phyloP scores from a whole-genome alignment of 768 basidiomycete species.

The Neoboletus subvelutipes region DNA sequence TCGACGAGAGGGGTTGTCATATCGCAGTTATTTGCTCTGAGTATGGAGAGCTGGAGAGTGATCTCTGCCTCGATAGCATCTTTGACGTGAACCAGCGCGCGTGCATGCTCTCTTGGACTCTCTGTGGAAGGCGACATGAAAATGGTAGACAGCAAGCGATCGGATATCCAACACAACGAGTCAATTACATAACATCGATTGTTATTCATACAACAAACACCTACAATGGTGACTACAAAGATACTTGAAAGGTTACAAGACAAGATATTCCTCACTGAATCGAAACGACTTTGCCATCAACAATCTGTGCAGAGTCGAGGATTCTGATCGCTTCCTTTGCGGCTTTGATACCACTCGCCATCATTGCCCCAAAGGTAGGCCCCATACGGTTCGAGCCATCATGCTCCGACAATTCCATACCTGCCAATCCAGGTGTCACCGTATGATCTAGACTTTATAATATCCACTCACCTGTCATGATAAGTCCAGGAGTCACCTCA shows the following conservation, averaged over 20 bases:
- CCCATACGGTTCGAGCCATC: conserved; percentile 79
- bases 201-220: not conserved
- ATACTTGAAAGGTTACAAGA: not conserved
- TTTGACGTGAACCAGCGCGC: conserved; percentile 64
- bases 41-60: conserved; percentile 56
- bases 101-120: conserved; percentile 55
- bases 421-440: conserved; percentile 32
- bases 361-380: conserved; percentile 81
- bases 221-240: not conserved
- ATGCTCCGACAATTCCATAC: conserved; percentile 82
- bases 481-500: conserved; percentile 72
- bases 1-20: conserved; percentile 81
- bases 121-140: conserved; percentile 43
- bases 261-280: not conserved
- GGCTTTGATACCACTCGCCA: conserved; percentile 72
- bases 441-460: not conserved
- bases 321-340: conserved; percentile 62
- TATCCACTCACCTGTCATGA: conserved; percentile 60
- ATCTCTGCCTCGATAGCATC: conserved; percentile 74
- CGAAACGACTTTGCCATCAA: conserved; percentile 56
- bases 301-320: conserved; percentile 47
- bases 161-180: not conserved
- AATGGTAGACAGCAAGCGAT: not conserved
- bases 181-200: conserved; percentile 10
- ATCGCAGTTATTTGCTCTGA: conserved; percentile 60